These are phyloP conservation scores for Vachellia pachyceras DNA, from an alignment of 306 rosid genomes.

Conservation along the genomic window DNA sequence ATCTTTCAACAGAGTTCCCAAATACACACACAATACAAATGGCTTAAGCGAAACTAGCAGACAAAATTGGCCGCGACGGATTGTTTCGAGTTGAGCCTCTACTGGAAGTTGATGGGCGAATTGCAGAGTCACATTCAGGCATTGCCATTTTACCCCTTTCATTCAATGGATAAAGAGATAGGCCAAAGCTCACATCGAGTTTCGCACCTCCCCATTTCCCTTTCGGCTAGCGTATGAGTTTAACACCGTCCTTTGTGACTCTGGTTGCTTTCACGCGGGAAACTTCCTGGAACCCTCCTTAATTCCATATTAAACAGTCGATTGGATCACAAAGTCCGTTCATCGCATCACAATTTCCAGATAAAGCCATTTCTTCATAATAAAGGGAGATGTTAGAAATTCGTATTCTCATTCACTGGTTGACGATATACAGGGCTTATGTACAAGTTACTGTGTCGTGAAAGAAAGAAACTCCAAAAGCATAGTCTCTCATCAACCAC, in stretches of 20 bases:
- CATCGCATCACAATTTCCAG: background rate
- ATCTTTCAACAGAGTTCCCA: too few species aligned
- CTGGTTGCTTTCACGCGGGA: background rate
- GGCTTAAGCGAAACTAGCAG: constrained; percentile 19
- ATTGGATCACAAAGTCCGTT: constrained; percentile 7
- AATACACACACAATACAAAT: too few species aligned
- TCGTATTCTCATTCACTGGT: constrained; percentile 64
- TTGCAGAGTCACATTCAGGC: constrained; percentile 22
- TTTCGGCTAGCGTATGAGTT: constrained; percentile 21
- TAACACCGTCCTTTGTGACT: constrained; percentile 9
- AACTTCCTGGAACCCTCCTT: constrained; percentile 9
- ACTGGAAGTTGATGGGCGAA: constrained; percentile 37
- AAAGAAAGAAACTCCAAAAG: constrained; percentile 35
- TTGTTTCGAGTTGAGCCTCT: constrained; percentile 35
- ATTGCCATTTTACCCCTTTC: constrained; percentile 18
- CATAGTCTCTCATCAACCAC: constrained; percentile 65
- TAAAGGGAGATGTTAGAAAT: constrained; percentile 21
- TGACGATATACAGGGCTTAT: constrained; percentile 62
- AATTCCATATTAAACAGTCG: background rate
- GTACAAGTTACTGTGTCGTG: constrained; percentile 74
- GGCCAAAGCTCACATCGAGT: constrained; percentile 20
- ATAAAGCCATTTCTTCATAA: background rate
- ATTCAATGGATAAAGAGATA: background rate
- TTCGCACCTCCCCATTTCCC: constrained; percentile 7
- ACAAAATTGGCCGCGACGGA: constrained; percentile 34